These are phyloP conservation scores for Cymbidium sinense DNA, from an alignment of 106 monocot species.

Conservation along the genomic window DNA sequence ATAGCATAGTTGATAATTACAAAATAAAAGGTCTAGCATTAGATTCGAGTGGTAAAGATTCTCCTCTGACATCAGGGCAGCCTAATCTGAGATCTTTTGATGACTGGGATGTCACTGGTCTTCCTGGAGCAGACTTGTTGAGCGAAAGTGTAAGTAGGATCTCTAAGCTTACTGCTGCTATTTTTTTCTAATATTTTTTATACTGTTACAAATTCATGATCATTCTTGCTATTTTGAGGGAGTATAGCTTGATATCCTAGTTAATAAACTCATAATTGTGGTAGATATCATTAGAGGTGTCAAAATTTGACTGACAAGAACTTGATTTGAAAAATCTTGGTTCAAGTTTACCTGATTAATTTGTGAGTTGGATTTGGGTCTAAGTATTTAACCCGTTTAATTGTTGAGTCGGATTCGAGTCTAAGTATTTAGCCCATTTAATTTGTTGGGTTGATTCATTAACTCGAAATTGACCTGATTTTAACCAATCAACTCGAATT, in stretches of 20 bases:
- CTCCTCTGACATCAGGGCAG: slow-evolving; percentile 16
- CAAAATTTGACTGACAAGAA: too few species aligned
- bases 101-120: slow-evolving; percentile 85
- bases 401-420: too few species aligned
- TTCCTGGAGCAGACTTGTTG: slow-evolving; percentile 81
- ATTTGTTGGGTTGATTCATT: too few species aligned
- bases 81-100: slow-evolving; percentile 32
- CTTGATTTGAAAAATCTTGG: too few species aligned
- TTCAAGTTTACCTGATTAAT: too few species aligned
- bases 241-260: neutral
- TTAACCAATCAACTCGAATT: too few species aligned
- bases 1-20: slow-evolving; percentile 34
- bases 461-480: too few species aligned
- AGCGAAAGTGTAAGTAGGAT: slow-evolving; percentile 63
- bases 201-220: neutral
- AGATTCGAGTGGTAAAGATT: slow-evolving; percentile 32
- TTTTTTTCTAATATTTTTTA: neutral
- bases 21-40: slow-evolving; percentile 38
- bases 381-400: too few species aligned
- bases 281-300: too few species aligned
- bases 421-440: too few species aligned
- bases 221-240: neutral
- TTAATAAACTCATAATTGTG: neutral
- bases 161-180: neutral
- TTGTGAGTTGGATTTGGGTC: too few species aligned